Percentiles rank a stretch among this genome's conserved stretches.
Conservation (phyloP, 2,329 filamentous ascomycete genomes). For the Penicillium corylophilum region DNA sequence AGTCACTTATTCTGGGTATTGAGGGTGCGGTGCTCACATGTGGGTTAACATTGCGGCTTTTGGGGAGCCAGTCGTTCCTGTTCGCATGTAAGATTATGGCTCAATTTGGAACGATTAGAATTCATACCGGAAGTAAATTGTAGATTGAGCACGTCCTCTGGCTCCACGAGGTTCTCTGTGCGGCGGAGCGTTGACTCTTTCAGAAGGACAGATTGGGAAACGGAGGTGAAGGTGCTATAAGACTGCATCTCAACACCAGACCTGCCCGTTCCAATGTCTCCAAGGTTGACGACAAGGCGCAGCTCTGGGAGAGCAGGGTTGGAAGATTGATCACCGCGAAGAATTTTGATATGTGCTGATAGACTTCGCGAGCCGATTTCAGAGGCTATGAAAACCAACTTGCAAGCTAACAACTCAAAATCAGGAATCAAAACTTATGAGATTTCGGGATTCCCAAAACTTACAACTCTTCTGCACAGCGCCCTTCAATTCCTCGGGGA, state of each 20-base stretch:
- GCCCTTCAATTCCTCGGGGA: conserved; percentile 20
- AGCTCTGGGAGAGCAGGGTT: conserved; percentile 13
- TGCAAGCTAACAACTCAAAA: conserved; percentile 18
- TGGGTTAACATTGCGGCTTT: conserved; percentile 70
- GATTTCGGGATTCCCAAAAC: not conserved
- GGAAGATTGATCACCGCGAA: conserved; percentile 1
- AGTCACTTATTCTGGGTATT: not conserved
- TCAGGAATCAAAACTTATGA: not conserved
- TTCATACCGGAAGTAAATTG: conserved; percentile 58
- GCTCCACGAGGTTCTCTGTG: conserved; percentile 52
- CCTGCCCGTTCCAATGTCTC: not conserved
- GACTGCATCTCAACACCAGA: conserved; percentile 6
- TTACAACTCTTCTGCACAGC: conserved; percentile 22
- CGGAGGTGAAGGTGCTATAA: conserved; percentile 15
- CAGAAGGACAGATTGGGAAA: conserved; percentile 8
- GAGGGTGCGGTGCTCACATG: conserved; percentile 45
- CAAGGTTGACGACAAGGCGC: conserved; percentile 12
- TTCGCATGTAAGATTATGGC: not conserved
- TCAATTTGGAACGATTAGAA: not conserved
- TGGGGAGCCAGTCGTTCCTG: conserved; percentile 64
- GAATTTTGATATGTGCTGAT: conserved; percentile 17
- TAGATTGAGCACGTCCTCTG: conserved; percentile 66
- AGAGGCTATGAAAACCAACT: conserved; percentile 25
- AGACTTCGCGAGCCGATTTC: conserved; percentile 21
- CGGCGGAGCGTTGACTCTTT: conserved; percentile 2